Evolutionary conservation across 495 filamentous ascomycete genomes (phyloP).

Genomic region (Lindgomyces ingoldianus): DNA sequence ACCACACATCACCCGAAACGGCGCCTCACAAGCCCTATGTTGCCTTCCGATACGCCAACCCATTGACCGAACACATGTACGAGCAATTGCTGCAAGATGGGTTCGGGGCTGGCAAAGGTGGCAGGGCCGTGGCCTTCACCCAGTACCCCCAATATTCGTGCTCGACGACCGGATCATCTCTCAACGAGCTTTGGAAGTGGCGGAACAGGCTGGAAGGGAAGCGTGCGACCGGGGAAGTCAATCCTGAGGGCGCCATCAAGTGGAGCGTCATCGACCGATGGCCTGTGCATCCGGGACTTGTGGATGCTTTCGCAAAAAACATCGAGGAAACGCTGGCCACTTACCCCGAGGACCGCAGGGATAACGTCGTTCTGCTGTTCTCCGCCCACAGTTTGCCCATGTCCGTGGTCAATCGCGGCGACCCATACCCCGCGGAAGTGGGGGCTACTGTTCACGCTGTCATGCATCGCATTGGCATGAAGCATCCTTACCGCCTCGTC

Average conservation of each 20-base stretch:
- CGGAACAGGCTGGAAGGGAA: constrained; percentile 83
- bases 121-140: constrained; percentile 92
- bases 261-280: constrained; percentile 99
- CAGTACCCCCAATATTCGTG: constrained; percentile 99
- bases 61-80: constrained; percentile 94
- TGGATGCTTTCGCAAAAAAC: constrained; percentile 88
- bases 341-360: constrained; percentile 76
- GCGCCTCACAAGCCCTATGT: constrained; percentile 98
- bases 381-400: constrained; percentile 96
- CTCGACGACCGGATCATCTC: constrained; percentile 90
- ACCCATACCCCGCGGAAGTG: constrained; percentile 95
- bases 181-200: constrained; percentile 99
- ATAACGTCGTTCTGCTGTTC: constrained; percentile 83
- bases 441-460: constrained; percentile 97
- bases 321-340: constrained; percentile 78
- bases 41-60: constrained; percentile 94
- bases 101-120: constrained; percentile 80
- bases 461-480: constrained; percentile 82
- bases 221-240: constrained; percentile 52
- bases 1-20: constrained; percentile 84
- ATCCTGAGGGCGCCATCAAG: constrained; percentile 67
- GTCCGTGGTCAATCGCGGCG: constrained; percentile 92
- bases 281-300: constrained; percentile 86
- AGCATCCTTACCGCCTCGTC: constrained; percentile 87
- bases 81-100: constrained; percentile 78